These are phyloP conservation scores for Scutellaria barbata DNA, from an alignment of 257 asterid genomes.

Conservation along the genomic window DNA sequence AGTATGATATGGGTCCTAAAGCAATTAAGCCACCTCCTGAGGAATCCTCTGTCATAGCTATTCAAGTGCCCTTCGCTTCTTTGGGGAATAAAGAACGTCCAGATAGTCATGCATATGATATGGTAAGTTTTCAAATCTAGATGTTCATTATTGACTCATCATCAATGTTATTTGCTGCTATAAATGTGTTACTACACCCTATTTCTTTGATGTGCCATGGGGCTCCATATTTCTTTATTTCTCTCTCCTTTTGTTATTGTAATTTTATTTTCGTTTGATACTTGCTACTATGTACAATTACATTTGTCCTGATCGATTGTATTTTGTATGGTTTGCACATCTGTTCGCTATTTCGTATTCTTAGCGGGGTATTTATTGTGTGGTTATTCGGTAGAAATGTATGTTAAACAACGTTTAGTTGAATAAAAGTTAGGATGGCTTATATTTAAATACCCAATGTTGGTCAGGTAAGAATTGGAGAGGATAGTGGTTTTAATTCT, in stretches of 20 bases:
- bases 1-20: slow-evolving; percentile 47
- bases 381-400: background rate
- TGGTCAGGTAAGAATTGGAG: background rate
- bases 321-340: background rate
- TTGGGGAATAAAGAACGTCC: slow-evolving; percentile 57
- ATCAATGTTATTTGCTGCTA: background rate
- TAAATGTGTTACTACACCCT: no score
- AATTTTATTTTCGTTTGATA: background rate
- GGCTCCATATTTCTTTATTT: background rate
- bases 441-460: background rate
- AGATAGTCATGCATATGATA: slow-evolving; percentile 35
- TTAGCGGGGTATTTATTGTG: background rate
- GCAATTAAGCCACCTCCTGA: slow-evolving; percentile 50
- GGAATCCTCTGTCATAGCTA: slow-evolving; percentile 67
- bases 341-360: background rate
- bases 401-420: background rate
- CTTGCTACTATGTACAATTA: background rate
- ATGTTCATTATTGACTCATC: background rate
- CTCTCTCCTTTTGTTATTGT: background rate
- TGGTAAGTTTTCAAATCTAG: slow-evolving; percentile 39
- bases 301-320: background rate
- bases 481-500: slow-evolving; percentile 4
- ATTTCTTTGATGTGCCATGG: no score
- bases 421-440: background rate
- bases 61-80: slow-evolving; percentile 96